Conservation (phyloP, 495 filamentous ascomycete species). For the Penicillium soppii region DNA sequence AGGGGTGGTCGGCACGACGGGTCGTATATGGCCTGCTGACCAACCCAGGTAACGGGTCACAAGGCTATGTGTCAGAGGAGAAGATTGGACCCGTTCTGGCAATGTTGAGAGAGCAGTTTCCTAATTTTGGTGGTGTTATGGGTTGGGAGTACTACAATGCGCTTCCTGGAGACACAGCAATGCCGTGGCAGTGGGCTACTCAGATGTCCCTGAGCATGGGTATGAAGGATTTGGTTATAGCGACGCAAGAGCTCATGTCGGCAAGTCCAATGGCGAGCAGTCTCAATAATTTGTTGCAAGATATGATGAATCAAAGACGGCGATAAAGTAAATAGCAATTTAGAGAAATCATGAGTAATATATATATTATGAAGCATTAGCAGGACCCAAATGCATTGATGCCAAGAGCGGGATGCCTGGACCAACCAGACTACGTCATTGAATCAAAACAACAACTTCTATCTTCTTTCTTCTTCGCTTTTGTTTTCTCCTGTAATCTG, state of each 20-base stretch:
- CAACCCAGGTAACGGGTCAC: conserved; percentile 61
- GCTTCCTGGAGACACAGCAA: conserved; percentile 51
- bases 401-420: no score
- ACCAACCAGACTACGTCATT: no score
- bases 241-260: conserved; percentile 29
- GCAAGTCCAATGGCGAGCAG: conserved; percentile 28
- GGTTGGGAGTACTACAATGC: conserved; percentile 88
- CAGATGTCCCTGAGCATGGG: conserved; percentile 53
- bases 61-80: conserved; percentile 55
- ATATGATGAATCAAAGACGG: conserved; percentile 32
- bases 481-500: not conserved
- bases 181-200: conserved; percentile 73
- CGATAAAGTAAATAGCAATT: conserved; percentile 5
- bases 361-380: no score
- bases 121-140: conserved; percentile 75
- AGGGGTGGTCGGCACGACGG: conserved; percentile 63
- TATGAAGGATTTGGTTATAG: conserved; percentile 40
- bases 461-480: not conserved
- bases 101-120: conserved; percentile 49
- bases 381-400: no score
- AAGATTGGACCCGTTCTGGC: conserved; percentile 45
- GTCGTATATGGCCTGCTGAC: conserved; percentile 74
- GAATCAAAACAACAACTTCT: not conserved
- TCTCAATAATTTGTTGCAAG: conserved; percentile 30
- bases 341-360: not conserved